Conservation (phyloP, 176 grass and related monocot genomes). For the Juncus inflexus region DNA sequence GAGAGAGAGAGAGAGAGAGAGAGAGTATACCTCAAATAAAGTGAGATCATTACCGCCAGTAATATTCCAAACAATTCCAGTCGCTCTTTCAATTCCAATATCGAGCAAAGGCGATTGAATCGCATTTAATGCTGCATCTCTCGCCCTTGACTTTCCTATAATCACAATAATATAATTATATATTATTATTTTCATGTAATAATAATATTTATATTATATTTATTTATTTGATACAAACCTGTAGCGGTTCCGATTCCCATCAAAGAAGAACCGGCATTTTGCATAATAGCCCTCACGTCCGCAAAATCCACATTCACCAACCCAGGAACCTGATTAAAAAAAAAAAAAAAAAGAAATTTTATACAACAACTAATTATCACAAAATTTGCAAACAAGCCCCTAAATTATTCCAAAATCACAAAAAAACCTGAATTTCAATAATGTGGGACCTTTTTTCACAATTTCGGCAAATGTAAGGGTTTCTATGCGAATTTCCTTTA, state of each 20-base stretch:
- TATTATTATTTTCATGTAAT: not conserved
- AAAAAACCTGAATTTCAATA: too few species aligned
- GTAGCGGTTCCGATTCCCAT: constrained; percentile 98
- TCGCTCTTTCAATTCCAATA: constrained; percentile 93
- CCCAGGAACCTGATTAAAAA: constrained; percentile 67
- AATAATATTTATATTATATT: too few species aligned
- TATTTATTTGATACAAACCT: constrained; percentile 34
- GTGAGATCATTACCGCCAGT: constrained; percentile 78
- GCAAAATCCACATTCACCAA: constrained; percentile 98
- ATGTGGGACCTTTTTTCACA: too few species aligned
- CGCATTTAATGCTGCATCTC: constrained; percentile 89
- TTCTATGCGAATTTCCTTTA: too few species aligned
- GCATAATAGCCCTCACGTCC: constrained; percentile 94
- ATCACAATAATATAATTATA: not conserved
- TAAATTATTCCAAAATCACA: too few species aligned
- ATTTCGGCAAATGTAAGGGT: too few species aligned
- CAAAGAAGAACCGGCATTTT: constrained; percentile 96
- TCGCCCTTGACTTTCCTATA: constrained; percentile 78
- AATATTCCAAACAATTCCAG: constrained; percentile 94
- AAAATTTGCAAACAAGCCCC: too few species aligned
- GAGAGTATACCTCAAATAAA: constrained; percentile 63
- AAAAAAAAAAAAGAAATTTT: not conserved
- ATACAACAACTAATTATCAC: too few species aligned
- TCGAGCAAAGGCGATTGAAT: constrained; percentile 86
- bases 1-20: not conserved